phyloP scores from a whole-genome alignment of 257 asterid genomes.

The Fraxinus cuspidata region DNA sequence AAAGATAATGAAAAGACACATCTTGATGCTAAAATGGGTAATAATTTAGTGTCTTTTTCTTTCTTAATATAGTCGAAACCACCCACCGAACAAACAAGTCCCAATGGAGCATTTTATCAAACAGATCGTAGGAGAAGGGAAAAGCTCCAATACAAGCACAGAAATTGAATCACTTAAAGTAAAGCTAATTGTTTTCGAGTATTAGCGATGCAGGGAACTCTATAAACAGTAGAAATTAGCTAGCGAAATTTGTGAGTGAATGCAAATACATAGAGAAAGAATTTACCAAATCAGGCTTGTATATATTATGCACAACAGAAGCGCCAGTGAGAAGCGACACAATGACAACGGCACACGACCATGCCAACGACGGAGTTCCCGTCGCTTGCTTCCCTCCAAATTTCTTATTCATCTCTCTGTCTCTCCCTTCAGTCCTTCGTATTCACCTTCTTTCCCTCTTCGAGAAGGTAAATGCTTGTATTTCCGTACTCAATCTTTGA shows the following conservation, averaged over 20 bases:
- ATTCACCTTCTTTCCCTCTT: background rate
- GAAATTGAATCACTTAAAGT: background rate
- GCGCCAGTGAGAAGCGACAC: constrained; percentile 83
- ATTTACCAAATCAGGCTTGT: constrained; percentile 74
- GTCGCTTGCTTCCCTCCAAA: constrained; percentile 72
- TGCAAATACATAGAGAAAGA: background rate
- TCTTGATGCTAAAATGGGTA: too few species aligned
- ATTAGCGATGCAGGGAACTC: background rate
- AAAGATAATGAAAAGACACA: background rate
- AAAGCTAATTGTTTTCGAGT: background rate
- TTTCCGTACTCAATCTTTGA: too few species aligned
- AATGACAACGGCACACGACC: constrained; percentile 68
- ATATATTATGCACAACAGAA: constrained; percentile 69
- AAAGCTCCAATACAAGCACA: background rate
- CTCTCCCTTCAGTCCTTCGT: background rate
- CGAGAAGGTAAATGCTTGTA: background rate
- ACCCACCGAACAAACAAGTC: background rate
- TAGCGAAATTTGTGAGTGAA: background rate
- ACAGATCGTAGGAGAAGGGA: constrained; percentile 22
- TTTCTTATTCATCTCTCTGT: constrained; percentile 46
- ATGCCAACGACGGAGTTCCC: constrained; percentile 81
- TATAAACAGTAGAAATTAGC: background rate
- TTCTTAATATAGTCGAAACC: background rate
- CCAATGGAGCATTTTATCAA: constrained; percentile 47
- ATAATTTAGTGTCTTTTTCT: too few species aligned